phyloP scores from a whole-genome alignment of 805 yeast genomes.

The Lipomyces yamanashiensis region DNA sequence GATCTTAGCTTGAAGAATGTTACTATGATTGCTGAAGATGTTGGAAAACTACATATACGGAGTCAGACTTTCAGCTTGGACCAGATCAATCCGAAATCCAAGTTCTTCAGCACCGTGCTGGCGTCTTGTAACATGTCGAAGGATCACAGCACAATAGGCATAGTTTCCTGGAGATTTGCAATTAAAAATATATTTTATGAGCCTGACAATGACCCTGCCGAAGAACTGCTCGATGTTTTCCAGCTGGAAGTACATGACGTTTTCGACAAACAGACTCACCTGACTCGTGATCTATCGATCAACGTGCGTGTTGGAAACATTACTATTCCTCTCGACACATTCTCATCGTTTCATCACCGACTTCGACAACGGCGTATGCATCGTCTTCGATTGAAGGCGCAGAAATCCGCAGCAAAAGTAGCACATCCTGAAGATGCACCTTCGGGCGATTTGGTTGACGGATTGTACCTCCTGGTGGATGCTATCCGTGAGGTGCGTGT shows the following conservation, averaged over 20 bases:
- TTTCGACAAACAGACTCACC: constrained; percentile 6
- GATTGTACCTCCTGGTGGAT: constrained; percentile 42
- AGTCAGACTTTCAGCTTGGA: constrained; percentile 25
- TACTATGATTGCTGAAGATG: constrained; percentile 21
- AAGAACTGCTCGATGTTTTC: constrained; percentile 30
- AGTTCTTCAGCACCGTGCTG: constrained; percentile 14
- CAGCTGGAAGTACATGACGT: constrained; percentile 26
- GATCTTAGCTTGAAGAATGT: constrained; percentile 27
- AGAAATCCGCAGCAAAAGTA: neutral
- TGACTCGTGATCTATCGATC: constrained; percentile 12
- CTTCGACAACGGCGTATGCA: neutral
- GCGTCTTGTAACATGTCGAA: neutral
- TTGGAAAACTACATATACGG: constrained; percentile 29
- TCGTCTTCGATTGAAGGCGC: neutral
- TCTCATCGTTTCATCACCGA: constrained; percentile 27
- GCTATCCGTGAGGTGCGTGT: constrained; percentile 47
- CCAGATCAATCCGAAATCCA: constrained; percentile 12
- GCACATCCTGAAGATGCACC: neutral
- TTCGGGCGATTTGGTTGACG: constrained; percentile 26
- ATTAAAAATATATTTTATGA: constrained; percentile 30
- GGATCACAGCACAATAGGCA: neutral
- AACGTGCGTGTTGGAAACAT: constrained; percentile 30
- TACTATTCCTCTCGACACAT: constrained; percentile 26
- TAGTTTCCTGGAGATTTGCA: constrained; percentile 24
- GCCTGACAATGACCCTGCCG: constrained; percentile 15